Evolutionary conservation across 768 basidiomycete genomes (phyloP), one percentile per base, ranked within the genome.

Genomic region (Asterophora lycoperdoides): DNA sequence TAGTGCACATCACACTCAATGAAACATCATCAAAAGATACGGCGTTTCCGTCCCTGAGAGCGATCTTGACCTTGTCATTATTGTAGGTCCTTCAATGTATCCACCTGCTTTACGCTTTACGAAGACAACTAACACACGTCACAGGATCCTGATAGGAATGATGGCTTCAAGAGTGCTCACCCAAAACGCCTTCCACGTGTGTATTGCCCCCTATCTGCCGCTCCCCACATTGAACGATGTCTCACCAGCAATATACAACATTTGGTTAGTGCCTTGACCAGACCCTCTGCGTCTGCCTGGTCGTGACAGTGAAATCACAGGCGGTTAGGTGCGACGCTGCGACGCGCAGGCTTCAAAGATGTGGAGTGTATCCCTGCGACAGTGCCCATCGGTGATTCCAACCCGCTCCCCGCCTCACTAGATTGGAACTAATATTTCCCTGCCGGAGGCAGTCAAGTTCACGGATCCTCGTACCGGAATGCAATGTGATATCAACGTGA

Each of bases 401-500:
- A 20, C 18, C 8, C 29, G 14, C 30, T 6, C 17, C 4, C 28
- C 28, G 14, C 28, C 9, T 30, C 28, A n/a, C n/a, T 1, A 30
- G 41, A 23, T 13, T 23, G 5, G 8, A 4, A 18, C 20, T 40
- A 8, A 40, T 5, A 26, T 20, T 30, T 32, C n/a, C 28, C 36
- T 11, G 26, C 18, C 11, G 15, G 15, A 18, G 33, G 8, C 55
- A 83, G 82, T 83, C 26, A 79, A 76, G 55, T 77, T 78, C 52
- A 56, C 40, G n/a, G 77, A 82, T 52, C 67, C 63, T 1, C n/a
- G 8, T 2, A 74, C 73, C 0, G 59, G 61, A 13, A 50, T 80
- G 17, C 47, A 69, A 1, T 73, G 78, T 50, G 83, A 84, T 52
- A 64, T 86, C 54, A 83, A 82, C 56, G 68, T 82, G 48, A 87